Conservation (phyloP, 495 filamentous ascomycete genomes). For the Venustampulla echinocandica region DNA sequence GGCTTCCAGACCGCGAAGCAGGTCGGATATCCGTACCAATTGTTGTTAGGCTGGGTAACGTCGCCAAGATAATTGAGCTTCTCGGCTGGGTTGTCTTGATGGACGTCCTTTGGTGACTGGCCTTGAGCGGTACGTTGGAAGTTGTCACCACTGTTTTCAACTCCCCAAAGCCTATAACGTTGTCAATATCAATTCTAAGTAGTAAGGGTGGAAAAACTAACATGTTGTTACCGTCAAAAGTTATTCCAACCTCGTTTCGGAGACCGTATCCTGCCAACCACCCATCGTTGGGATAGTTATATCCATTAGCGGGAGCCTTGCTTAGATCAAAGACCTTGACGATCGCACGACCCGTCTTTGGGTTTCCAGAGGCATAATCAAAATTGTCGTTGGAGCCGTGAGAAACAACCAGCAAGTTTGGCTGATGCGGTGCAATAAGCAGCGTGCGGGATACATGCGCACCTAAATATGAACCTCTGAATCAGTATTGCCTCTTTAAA, state of each 20-base stretch:
- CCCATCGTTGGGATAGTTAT: slow-evolving; percentile 42
- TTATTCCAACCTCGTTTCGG: slow-evolving; percentile 60
- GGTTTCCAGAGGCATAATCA: slow-evolving; percentile 39
- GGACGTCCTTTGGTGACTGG: slow-evolving; percentile 49
- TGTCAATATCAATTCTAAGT: slow-evolving; percentile 25
- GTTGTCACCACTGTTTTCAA: slow-evolving; percentile 63
- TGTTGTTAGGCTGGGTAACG: slow-evolving; percentile 35
- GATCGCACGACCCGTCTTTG: slow-evolving; percentile 48
- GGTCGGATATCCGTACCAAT: slow-evolving; percentile 53
- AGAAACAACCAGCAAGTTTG: slow-evolving; percentile 46
- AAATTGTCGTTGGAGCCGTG: slow-evolving; percentile 54
- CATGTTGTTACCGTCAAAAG: slow-evolving; percentile 31
- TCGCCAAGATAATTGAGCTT: slow-evolving; percentile 63
- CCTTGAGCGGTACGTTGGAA: slow-evolving; percentile 36
- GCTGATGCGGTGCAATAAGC: slow-evolving; percentile 38
- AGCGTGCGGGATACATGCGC: slow-evolving; percentile 54
- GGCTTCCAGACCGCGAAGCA: slow-evolving; percentile 57
- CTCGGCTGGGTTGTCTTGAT: slow-evolving; percentile 61
- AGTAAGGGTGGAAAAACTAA: not conserved
- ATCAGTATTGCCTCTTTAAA: too few species aligned
- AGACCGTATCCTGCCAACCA: slow-evolving; percentile 59
- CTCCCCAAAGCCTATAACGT: slow-evolving; percentile 48
- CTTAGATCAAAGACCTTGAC: slow-evolving; percentile 58
- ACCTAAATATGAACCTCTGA: too few species aligned
- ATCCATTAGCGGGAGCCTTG: slow-evolving; percentile 16